Evolutionary conservation across 768 basidiomycete species (phyloP), one percentile per base, ranked within the genome.

Genomic region (Auricularia sp.): DNA sequence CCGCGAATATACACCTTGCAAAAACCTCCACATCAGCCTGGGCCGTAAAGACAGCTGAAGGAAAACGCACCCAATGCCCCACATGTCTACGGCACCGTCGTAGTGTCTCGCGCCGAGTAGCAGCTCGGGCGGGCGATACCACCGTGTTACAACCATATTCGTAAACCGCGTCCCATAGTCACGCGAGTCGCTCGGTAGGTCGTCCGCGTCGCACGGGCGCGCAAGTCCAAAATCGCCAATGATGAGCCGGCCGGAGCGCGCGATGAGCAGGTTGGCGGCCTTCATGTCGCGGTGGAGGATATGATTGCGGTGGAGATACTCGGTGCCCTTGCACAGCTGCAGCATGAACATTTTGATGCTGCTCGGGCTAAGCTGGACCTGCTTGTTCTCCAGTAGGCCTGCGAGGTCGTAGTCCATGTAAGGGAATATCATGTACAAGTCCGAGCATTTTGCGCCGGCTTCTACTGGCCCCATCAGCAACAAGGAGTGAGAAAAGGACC

Each of bases 371-470:
- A 96, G 78, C 69, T 88, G 87, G 65, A 94, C 94, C 34, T 89
- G 83, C 66, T 91, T 88, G 71, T 98, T 98, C 74, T 95, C 92
- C 66, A 99, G 77, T 44, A 98, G 74, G 2, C 97, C 97, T 2
- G 96, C 93, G 11, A 99, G 84, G 75, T 99, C 97, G 71, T 99
- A 96, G 71, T 98, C 97, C 97, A 98, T 98, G 76, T 98, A 99
- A 0, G 97, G 97, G 71, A 98, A 99, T 51, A 98, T 96, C 93
- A 98, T 97, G 76, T 91, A 97, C 14, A 98, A 91, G 3, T 91
- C 91, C 63, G 92, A 77, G 33, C 88, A 85, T 12, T 74, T 72
- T 58, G 87, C 85, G 66, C 83, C 85, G 11, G 81, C 83, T 65
- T 80, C 87, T 87, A 3, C 29, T 29, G 1, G 29, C 29, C 29